phyloP scores from a whole-genome alignment of 2,329 filamentous ascomycete species.

The Penicillium decumbens region DNA sequence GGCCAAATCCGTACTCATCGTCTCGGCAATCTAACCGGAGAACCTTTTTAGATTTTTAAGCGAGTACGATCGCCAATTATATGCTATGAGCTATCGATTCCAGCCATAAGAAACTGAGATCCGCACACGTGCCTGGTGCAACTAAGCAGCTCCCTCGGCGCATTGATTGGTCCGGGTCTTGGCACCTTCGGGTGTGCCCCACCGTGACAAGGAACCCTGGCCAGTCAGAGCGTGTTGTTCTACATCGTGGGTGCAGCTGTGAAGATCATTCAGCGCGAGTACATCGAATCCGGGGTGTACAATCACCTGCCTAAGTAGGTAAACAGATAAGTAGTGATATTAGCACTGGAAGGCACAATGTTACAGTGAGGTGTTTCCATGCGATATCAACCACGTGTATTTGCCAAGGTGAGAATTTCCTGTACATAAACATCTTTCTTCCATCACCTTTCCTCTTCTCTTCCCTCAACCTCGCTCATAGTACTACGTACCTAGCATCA shows the following conservation, averaged over 20 bases:
- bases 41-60: not conserved
- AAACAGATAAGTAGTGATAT: not conserved
- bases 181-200: not conserved
- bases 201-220: not conserved
- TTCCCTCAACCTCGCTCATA: not conserved
- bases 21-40: not conserved
- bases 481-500: not conserved
- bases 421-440: not conserved
- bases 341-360: not conserved
- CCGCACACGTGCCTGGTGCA: not conserved
- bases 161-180: not conserved
- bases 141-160: not conserved
- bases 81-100: not conserved
- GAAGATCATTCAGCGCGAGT: slow-evolving; percentile 2
- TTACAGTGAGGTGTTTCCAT: not conserved
- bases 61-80: not conserved
- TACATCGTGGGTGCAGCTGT: not conserved
- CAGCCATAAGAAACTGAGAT: not conserved
- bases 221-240: not conserved
- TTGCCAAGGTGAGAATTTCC: not conserved
- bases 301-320: not conserved
- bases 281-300: not conserved
- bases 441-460: not conserved
- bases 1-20: not conserved
- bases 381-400: not conserved